phyloP scores from a whole-genome alignment of 2,329 filamentous ascomycete species.

The Monosporascus sp. region DNA sequence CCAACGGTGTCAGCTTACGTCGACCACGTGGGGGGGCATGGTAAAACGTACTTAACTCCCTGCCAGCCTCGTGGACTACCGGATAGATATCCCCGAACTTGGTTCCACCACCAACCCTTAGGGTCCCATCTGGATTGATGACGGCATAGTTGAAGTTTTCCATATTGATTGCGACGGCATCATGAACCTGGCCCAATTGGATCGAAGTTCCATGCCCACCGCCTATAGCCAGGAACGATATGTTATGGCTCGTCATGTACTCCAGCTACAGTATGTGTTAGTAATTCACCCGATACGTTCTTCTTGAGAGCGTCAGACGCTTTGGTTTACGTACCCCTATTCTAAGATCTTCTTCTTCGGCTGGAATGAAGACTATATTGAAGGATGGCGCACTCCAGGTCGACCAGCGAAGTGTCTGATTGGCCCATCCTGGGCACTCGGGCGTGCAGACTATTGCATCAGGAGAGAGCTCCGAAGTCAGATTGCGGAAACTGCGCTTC shows the following conservation, averaged over 20 bases:
- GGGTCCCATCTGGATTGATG: slow-evolving; percentile 4
- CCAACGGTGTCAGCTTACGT: not conserved
- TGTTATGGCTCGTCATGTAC: slow-evolving; percentile 10
- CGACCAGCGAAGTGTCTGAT: slow-evolving; percentile 9
- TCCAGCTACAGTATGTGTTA: slow-evolving; percentile 2
- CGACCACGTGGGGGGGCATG: not conserved
- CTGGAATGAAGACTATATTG: slow-evolving; percentile 8
- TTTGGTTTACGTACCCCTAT: slow-evolving; percentile 4
- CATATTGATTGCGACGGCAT: slow-evolving; percentile 10
- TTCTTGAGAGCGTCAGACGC: not conserved
- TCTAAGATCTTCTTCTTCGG: slow-evolving; percentile 6
- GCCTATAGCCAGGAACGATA: slow-evolving; percentile 6
- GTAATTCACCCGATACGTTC: not conserved
- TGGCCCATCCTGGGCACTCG: slow-evolving; percentile 3
- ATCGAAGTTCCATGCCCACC: slow-evolving; percentile 9
- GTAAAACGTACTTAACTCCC: slow-evolving; percentile 6
- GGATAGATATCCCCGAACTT: slow-evolving; percentile 5
- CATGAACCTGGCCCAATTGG: slow-evolving; percentile 2
- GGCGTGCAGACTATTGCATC: slow-evolving; percentile 6
- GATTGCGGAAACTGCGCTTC: not conserved
- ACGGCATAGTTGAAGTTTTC: slow-evolving; percentile 6
- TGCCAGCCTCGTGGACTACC: slow-evolving; percentile 4
- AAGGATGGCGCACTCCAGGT: slow-evolving; percentile 6
- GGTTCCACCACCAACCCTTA: slow-evolving; percentile 6
- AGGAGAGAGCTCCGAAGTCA: slow-evolving; percentile 5